Conservation (phyloP, 2,329 filamentous ascomycete species). For the Paracorniculantispora psalliotae region DNA sequence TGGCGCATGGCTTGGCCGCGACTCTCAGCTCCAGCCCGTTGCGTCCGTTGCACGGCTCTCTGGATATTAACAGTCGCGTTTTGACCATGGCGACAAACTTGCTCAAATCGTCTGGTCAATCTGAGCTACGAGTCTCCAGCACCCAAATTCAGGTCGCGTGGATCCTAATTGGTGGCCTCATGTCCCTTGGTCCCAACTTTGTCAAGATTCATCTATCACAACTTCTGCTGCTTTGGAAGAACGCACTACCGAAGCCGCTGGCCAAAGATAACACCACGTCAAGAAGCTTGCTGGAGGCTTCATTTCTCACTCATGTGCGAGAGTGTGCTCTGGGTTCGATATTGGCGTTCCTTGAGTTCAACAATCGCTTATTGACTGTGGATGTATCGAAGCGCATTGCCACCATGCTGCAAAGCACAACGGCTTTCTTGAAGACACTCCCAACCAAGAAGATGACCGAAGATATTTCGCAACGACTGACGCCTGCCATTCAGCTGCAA, state of each 20-base stretch:
- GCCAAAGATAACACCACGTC: slow-evolving; percentile 85
- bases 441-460: slow-evolving; percentile 80
- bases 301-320: slow-evolving; percentile 88
- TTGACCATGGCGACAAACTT: slow-evolving; percentile 87
- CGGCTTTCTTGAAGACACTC: slow-evolving; percentile 79
- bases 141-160: slow-evolving; percentile 97
- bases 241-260: slow-evolving; percentile 90
- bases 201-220: slow-evolving; percentile 98
- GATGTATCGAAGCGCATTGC: slow-evolving; percentile 92
- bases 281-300: slow-evolving; percentile 79
- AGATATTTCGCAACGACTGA: slow-evolving; percentile 77
- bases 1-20: slow-evolving; percentile 85
- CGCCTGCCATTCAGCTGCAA: slow-evolving; percentile 79
- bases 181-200: slow-evolving; percentile 95
- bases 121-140: slow-evolving; percentile 82
- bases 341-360: slow-evolving; percentile 87
- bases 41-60: slow-evolving; percentile 87
- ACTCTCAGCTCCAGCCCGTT: slow-evolving; percentile 84
- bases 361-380: slow-evolving; percentile 82
- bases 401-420: slow-evolving; percentile 91
- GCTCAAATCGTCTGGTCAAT: slow-evolving; percentile 86
- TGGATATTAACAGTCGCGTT: slow-evolving; percentile 90
- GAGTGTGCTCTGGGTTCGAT: slow-evolving; percentile 93
- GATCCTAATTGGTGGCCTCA: slow-evolving; percentile 92
- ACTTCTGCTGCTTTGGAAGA: slow-evolving; percentile 91